Evolutionary conservation across 2,329 filamentous ascomycete species (phyloP).

Genomic region (Ophiosphaerella herpotricha): DNA sequence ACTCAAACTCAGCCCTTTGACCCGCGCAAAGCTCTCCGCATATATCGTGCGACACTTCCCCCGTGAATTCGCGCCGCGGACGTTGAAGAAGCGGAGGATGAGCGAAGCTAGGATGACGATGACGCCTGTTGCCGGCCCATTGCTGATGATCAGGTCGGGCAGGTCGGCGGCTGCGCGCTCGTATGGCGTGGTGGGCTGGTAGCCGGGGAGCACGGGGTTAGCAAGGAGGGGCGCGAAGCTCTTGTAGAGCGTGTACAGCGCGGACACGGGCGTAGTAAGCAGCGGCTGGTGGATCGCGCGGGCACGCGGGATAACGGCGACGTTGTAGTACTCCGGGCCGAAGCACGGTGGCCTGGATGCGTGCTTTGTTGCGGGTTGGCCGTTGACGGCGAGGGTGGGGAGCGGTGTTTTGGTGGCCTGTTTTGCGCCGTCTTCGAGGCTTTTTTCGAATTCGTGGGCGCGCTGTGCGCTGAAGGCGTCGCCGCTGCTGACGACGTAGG

Average conservation of each 20-base stretch:
- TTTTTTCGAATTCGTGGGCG: constrained; percentile 66
- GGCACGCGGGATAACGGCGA: constrained; percentile 74
- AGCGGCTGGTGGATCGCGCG: constrained; percentile 81
- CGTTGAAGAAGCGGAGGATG: constrained; percentile 59
- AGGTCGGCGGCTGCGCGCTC: constrained; percentile 47
- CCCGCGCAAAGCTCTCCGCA: constrained; percentile 90
- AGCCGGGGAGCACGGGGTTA: constrained; percentile 24
- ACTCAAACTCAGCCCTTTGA: constrained; percentile 80
- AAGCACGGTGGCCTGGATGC: constrained; percentile 7
- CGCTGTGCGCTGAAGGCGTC: constrained; percentile 72
- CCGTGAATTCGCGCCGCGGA: constrained; percentile 43
- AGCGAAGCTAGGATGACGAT: constrained; percentile 68
- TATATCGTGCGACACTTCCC: constrained; percentile 76
- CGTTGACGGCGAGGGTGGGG: constrained; percentile 2
- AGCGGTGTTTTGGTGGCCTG: neutral
- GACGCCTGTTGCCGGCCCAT: constrained; percentile 87
- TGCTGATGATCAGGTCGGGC: constrained; percentile 80
- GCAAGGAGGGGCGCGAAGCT: constrained; percentile 62
- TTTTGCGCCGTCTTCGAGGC: constrained; percentile 27
- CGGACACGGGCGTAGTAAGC: constrained; percentile 71
- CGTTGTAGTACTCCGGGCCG: constrained; percentile 58
- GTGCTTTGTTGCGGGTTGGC: neutral
- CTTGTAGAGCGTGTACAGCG: constrained; percentile 66
- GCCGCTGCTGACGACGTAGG: constrained; percentile 79
- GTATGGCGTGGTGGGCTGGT: constrained; percentile 11